Evolutionary conservation across 495 filamentous ascomycete species (phyloP).

Genomic region (Aspergillus saccharolyticus): DNA sequence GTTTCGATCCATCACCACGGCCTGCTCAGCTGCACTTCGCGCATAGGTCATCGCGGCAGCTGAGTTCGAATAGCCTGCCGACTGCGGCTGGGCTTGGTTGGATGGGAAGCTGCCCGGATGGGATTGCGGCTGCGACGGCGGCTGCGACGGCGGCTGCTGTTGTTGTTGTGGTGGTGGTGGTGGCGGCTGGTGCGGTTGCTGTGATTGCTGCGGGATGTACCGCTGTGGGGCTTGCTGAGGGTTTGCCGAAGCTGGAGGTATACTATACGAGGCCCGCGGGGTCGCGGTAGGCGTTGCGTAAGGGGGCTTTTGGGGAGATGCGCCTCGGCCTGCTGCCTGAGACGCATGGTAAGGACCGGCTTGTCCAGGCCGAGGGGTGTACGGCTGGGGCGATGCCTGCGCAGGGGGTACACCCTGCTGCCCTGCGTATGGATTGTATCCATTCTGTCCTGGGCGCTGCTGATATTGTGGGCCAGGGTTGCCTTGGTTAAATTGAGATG

Average conservation of each 20-base stretch:
- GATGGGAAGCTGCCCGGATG: slow-evolving; percentile 10
- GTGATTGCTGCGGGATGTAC: slow-evolving; percentile 29
- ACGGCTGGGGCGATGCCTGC: slow-evolving; percentile 34
- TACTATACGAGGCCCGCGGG: slow-evolving; percentile 20
- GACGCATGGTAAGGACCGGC: slow-evolving; percentile 35
- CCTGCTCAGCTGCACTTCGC: slow-evolving; percentile 44
- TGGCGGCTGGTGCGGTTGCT: slow-evolving; percentile 15
- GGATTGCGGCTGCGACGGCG: background rate
- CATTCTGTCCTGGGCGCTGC: slow-evolving; percentile 37
- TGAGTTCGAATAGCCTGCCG: slow-evolving; percentile 35
- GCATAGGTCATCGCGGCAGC: slow-evolving; percentile 38
- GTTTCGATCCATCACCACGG: slow-evolving; percentile 40
- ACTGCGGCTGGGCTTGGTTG: slow-evolving; percentile 26
- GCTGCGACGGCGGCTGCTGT: slow-evolving; percentile 4
- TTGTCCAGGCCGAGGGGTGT: slow-evolving; percentile 39
- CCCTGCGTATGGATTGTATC: slow-evolving; percentile 31
- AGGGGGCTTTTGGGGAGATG: slow-evolving; percentile 32
- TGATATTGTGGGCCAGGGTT: slow-evolving; percentile 32
- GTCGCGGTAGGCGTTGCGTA: slow-evolving; percentile 16
- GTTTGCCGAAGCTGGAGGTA: slow-evolving; percentile 20
- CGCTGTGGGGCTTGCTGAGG: slow-evolving; percentile 18
- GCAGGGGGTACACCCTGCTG: slow-evolving; percentile 27
- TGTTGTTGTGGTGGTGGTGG: slow-evolving; percentile 6
- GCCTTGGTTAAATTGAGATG: slow-evolving; percentile 36
- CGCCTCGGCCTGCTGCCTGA: slow-evolving; percentile 29